phyloP scores from a whole-genome alignment of 2,329 filamentous ascomycete species.

The Fusarium bactridioides region DNA sequence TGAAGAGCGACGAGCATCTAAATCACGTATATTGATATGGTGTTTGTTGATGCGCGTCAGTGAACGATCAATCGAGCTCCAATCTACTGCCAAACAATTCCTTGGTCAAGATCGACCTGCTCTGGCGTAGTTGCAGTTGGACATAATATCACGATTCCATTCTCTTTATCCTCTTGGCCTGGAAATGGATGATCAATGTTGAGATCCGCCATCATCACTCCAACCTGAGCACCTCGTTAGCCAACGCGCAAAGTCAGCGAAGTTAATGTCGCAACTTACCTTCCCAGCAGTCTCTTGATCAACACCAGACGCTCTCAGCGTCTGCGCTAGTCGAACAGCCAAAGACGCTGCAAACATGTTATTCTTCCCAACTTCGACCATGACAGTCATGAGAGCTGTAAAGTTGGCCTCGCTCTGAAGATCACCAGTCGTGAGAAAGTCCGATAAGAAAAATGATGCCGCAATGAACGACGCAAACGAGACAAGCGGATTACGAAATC shows the following conservation, averaged over 20 bases:
- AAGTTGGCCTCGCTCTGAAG: slow-evolving; percentile 57
- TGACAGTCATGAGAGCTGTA: slow-evolving; percentile 63
- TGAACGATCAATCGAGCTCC: too few species aligned
- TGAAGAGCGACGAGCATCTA: neutral
- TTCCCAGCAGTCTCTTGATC: slow-evolving; percentile 16
- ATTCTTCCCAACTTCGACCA: slow-evolving; percentile 62
- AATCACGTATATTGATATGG: neutral
- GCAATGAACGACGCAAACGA: slow-evolving; percentile 25
- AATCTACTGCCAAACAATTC: neutral
- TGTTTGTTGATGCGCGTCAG: too few species aligned
- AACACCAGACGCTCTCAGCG: slow-evolving; percentile 61
- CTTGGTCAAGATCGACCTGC: neutral
- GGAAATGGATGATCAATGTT: slow-evolving; percentile 8
- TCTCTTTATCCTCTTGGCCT: slow-evolving; percentile 23
- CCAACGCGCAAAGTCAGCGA: neutral
- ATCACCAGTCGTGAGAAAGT: neutral
- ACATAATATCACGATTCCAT: slow-evolving; percentile 24
- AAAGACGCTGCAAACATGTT: slow-evolving; percentile 45
- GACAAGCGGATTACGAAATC: slow-evolving; percentile 19
- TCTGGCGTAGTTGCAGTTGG: neutral
- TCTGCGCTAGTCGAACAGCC: slow-evolving; percentile 70
- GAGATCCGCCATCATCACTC: slow-evolving; percentile 10
- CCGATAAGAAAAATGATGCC: slow-evolving; percentile 15
- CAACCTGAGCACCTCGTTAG: neutral
- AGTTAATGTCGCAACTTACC: neutral